These are phyloP conservation scores for Colletotrichum filicis DNA, from an alignment of 2,329 filamentous ascomycete species.

Conservation along the genomic window DNA sequence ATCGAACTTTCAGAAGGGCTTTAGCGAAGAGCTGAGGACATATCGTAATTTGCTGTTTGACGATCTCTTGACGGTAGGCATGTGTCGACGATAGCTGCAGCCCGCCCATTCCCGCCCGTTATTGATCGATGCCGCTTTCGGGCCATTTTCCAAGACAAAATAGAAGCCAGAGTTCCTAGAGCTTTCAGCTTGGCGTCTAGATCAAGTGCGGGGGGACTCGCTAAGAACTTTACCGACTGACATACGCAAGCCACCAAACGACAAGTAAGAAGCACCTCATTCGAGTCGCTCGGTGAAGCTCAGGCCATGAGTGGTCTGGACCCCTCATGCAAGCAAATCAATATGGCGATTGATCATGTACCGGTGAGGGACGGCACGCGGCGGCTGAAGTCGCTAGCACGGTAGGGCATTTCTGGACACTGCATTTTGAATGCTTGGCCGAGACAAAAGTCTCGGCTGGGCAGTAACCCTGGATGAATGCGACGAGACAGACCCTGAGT, in stretches of 20 bases:
- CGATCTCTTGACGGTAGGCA: too few species aligned
- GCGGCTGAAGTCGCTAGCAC: background rate
- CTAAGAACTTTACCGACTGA: background rate
- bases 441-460: background rate
- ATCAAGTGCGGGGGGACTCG: background rate
- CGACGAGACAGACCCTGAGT: background rate
- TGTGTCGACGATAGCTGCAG: too few species aligned
- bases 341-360: background rate
- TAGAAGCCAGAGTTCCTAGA: background rate
- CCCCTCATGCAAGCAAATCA: background rate
- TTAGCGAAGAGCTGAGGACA: too few species aligned
- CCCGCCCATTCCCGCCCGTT: background rate
- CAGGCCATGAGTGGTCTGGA: background rate
- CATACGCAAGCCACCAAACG: too few species aligned
- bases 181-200: background rate
- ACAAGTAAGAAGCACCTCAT: too few species aligned
- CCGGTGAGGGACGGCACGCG: background rate
- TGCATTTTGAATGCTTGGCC: background rate
- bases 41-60: too few species aligned
- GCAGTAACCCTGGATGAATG: background rate
- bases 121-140: background rate
- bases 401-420: background rate
- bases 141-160: background rate
- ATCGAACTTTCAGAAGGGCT: too few species aligned
- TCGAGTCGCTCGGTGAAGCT: background rate